Evolutionary conservation across 139 green algal genomes (phyloP).

Genomic region (Ettlia oleoabundans): DNA sequence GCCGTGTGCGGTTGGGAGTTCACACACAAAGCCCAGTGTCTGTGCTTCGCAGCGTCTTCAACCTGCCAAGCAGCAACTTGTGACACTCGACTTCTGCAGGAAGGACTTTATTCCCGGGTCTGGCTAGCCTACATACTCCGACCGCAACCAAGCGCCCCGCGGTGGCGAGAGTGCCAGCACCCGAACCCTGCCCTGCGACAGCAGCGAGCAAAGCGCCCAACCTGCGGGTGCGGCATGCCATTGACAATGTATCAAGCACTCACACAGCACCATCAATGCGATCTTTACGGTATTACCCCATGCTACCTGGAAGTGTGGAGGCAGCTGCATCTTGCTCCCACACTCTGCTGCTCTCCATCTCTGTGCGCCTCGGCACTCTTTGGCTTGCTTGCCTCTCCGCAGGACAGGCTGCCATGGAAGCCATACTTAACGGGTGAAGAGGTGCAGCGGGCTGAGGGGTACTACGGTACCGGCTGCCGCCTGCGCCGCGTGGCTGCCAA

Average conservation of each 20-base stretch:
- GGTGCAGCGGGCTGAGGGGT: slow-evolving; percentile 29
- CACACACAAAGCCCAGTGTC: neutral
- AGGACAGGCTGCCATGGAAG: slow-evolving; percentile 22
- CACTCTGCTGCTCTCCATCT: too few relatives aligned
- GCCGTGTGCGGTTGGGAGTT: too few relatives aligned
- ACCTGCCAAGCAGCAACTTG: too few relatives aligned
- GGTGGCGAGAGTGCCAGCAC: neutral
- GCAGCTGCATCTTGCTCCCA: too few relatives aligned
- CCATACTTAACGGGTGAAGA: slow-evolving; percentile 13
- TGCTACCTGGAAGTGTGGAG: too few relatives aligned
- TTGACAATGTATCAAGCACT: neutral
- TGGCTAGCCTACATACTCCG: neutral
- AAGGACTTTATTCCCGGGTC: neutral
- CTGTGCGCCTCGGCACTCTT: too few relatives aligned
- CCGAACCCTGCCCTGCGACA: neutral
- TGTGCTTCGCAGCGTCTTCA: too few relatives aligned
- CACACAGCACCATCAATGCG: too few relatives aligned
- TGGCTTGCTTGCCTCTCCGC: neutral
- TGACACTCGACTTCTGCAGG: too few relatives aligned
- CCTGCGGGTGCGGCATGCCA: neutral
- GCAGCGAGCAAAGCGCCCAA: too few relatives aligned
- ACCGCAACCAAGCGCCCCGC: neutral
- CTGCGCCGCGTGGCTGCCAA: slow-evolving; percentile 15
- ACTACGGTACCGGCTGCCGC: slow-evolving; percentile 17
- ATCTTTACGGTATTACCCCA: too few relatives aligned